Base-by-base conservation (phyloP, 2,329 filamentous ascomycete species). In the Pseudocercospora pini-densiflorae region DNA sequence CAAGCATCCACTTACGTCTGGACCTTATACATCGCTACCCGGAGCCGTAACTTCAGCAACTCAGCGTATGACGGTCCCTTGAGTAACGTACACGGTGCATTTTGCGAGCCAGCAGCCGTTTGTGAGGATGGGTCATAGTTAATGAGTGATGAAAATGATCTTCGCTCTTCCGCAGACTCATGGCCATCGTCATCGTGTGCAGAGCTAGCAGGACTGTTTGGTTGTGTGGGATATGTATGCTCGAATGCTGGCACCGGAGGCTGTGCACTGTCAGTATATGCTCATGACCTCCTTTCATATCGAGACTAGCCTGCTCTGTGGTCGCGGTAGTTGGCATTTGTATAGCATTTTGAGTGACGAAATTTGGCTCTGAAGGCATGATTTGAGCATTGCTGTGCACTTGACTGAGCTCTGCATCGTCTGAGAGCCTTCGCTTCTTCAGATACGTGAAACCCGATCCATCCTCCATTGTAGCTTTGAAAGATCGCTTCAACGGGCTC, bases 11-110 rank as follows among this genome's bases (percentile, higher is more conserved):
- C 65, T 64, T 61, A 64, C 65, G 65, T 67, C 40, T 54, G 49
- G 23, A 94, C 83, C 79, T 93, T 93, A 82, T 93, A 93, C 74
- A 86, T 86, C 14, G 90, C 91, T 21, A 93, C 85, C 29, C 86
- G 84, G 16, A 94, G 86, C n/a, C 90, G 86, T 9, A 92, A 84
- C 60, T 86, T 86, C 53, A 93, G 82, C 58, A 88, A 86, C 74
- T 90, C 86, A 21, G 88, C 89, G 79, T 69, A 62, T 9, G 72
- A 74, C 29, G 60, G 87, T 86, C 64, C 61, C 49, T 61, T 23
- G 57, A 43, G n/a, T 31, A 57, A 14, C 7, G 55, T 19, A 3
- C n/a, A 12, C 19, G n/a, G 19, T 8, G 24, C 55, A 10, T 60
- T 43, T 24, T 70, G 68, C 31, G 66, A 66, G 58, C 54, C 66